Evolutionary conservation across 192 early-diverging fungal species (phyloP), one percentile per base, ranked within the genome.

Genomic region (Spizellomyces punctatus): DNA sequence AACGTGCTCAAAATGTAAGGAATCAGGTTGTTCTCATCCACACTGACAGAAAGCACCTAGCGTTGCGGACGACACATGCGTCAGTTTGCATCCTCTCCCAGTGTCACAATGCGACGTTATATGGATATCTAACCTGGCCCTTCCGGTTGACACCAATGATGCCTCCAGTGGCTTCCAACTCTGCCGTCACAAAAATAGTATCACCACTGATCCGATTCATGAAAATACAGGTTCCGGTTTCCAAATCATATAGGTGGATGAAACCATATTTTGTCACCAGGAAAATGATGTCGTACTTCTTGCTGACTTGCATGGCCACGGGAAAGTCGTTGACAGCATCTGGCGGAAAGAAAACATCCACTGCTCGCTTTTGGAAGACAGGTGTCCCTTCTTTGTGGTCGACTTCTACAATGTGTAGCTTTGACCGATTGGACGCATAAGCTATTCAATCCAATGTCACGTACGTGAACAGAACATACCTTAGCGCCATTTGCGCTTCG

Each of bases 261-360:
- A 93, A 99, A 6, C 97, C 97, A 76, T 93, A 95, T 86, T 99
- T 99, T 61, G 97, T 99, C 27, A 98, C 92, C 56, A 99, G 79
- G 78, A 90, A 99, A 52, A 98, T 92, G 47, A 99, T 87, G 72
- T 92, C 92, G 82, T 96, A 94, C 82, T 96, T 96, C 60, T 92
- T 90, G 54, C 92, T 91, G 61, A 96, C 88, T 80, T 98, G 96
- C 95, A 98, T 96, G 6, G 95, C 86, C 4, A 99, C 95, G 21
- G 97, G 97, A 77, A 98, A 99, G 76, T 99, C 97, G 60, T 81
- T 87, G 22, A 89, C 90, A 22, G 95, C 95, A 78, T 98, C 97
- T 22, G 94, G 83, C n/a, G 97, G 97, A 88, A 98, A 99, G 79
- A 90, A 94, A 17, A 99, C 86, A 70, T 98, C 95, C 17, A 94